These are phyloP conservation scores for Cercospora canescens DNA, from an alignment of 2,329 filamentous ascomycete species.

Conservation along the genomic window DNA sequence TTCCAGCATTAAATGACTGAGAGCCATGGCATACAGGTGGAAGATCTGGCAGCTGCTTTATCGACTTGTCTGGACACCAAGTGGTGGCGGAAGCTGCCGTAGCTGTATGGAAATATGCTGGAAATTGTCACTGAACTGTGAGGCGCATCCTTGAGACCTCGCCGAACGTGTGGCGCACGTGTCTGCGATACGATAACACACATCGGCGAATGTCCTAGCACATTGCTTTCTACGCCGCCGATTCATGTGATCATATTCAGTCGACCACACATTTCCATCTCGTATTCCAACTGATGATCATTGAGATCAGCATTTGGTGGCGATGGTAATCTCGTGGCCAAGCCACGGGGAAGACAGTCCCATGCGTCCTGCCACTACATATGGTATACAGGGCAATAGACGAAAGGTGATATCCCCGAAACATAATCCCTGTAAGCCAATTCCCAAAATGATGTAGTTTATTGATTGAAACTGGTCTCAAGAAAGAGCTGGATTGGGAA, in stretches of 20 bases:
- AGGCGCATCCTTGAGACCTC: no score
- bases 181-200: no score
- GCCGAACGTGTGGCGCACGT: no score
- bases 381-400: background rate
- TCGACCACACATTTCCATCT: background rate
- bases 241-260: background rate
- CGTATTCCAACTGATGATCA: background rate
- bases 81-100: no score
- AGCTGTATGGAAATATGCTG: no score
- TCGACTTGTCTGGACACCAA: no score
- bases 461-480: background rate
- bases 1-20: no score
- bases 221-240: no score
- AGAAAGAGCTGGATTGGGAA: background rate
- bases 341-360: background rate
- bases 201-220: no score
- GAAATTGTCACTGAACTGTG: no score
- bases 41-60: no score
- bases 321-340: background rate
- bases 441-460: background rate
- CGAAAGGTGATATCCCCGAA: background rate
- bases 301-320: background rate
- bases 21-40: no score
- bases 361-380: background rate
- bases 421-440: background rate